phyloP scores from a whole-genome alignment of 225 moss, liverwort and hornwort species.

The Straminergon stramineum region DNA sequence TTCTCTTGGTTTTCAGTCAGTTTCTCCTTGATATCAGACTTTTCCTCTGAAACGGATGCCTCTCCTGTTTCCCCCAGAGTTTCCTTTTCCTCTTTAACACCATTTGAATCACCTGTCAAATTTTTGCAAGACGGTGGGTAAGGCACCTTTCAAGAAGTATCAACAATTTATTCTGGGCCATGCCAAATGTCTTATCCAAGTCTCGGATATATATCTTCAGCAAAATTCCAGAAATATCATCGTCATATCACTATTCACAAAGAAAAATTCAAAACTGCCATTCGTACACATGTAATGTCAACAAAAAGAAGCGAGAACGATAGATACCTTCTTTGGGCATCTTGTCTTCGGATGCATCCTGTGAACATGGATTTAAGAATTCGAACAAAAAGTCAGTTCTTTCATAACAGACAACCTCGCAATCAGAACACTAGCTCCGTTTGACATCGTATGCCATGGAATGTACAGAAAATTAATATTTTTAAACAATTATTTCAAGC shows the following conservation, averaged over 20 bases:
- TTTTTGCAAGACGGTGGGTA: not conserved
- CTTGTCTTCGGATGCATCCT: conserved; percentile 38
- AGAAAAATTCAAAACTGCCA: not conserved
- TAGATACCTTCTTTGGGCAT: conserved; percentile 29
- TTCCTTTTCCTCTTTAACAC: conserved; percentile 44
- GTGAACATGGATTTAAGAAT: not conserved
- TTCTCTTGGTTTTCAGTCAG: conserved; percentile 35
- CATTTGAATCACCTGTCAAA: conserved; percentile 54
- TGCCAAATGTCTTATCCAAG: not conserved
- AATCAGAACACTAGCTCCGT: not conserved
- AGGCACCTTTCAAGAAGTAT: not conserved
- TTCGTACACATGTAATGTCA: not conserved
- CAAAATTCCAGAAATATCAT: not conserved
- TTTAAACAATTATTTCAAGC: not conserved
- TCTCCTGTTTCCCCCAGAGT: conserved; percentile 13
- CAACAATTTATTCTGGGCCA: not conserved
- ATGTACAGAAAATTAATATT: not conserved
- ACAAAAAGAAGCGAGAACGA: not conserved
- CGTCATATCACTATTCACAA: not conserved
- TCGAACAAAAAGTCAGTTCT: conserved; percentile 12
- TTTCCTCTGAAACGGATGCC: conserved; percentile 22
- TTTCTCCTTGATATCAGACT: conserved; percentile 30
- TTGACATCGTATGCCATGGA: not conserved
- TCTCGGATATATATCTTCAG: not conserved
- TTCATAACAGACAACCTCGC: not conserved